Evolutionary conservation across 306 rosid genomes (phyloP).

Genomic region (Quercus mongolica): DNA sequence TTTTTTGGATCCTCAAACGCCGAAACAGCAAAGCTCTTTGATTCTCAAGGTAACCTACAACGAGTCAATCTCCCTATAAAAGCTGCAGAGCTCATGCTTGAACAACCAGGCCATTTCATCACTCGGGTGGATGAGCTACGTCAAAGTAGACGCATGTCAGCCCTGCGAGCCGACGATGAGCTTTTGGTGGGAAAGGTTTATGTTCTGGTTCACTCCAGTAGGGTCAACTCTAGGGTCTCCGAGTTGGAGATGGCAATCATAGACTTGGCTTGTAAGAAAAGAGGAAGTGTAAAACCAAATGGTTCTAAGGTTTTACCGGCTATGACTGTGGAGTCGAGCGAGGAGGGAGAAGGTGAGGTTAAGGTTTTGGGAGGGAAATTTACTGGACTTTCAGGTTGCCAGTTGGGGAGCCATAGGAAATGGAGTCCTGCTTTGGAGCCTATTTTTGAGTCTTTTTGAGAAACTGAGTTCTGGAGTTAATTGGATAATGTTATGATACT

Average conservation of each 20-base stretch:
- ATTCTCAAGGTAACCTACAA: slow-evolving; percentile 35
- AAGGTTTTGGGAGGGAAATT: background rate
- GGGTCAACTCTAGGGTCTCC: slow-evolving; percentile 38
- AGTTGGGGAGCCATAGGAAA: slow-evolving; percentile 18
- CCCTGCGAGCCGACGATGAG: slow-evolving; percentile 55
- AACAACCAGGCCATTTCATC: slow-evolving; percentile 52
- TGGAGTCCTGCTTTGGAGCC: slow-evolving; percentile 69
- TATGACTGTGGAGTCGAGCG: background rate
- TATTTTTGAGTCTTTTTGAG: slow-evolving; percentile 27
- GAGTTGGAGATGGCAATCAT: slow-evolving; percentile 38
- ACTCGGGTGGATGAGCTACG: slow-evolving; percentile 38
- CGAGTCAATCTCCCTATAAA: slow-evolving; percentile 37
- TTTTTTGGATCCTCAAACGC: background rate
- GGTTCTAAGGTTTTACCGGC: slow-evolving; percentile 46
- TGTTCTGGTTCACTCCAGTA: slow-evolving; percentile 38
- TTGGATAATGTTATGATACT: background rate
- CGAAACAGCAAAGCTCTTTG: slow-evolving; percentile 35
- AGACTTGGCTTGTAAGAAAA: slow-evolving; percentile 17
- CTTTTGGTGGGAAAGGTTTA: slow-evolving; percentile 44
- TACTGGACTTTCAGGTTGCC: background rate
- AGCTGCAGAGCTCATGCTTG: slow-evolving; percentile 66
- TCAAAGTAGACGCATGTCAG: slow-evolving; percentile 36
- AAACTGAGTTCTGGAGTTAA: background rate
- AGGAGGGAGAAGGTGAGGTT: background rate
- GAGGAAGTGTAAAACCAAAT: background rate